phyloP scores from a whole-genome alignment of 371 early-diverging fungal species.

The Capillidium heterosporum region DNA sequence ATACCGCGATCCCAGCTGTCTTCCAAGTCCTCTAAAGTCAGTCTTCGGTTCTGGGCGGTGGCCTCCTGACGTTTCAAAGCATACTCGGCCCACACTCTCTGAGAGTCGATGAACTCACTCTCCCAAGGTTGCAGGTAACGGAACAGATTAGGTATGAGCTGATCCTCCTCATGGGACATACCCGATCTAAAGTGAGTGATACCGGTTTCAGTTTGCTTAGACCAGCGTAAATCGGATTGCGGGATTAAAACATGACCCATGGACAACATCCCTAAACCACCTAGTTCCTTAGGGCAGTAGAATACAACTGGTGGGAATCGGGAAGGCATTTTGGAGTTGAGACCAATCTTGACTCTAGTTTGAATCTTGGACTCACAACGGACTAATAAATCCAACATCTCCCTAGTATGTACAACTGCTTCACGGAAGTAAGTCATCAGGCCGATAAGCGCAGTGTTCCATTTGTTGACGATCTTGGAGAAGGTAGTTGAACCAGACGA shows the following conservation, averaged over 20 bases:
- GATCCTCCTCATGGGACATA: conserved; percentile 94
- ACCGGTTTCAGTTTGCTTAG: conserved; percentile 90
- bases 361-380: conserved; percentile 94
- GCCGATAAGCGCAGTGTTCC: conserved; percentile 86
- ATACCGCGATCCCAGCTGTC: conserved; percentile 98
- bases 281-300: conserved; percentile 85
- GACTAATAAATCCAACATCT: conserved; percentile 86
- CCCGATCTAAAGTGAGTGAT: conserved; percentile 97
- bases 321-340: conserved; percentile 98
- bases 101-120: conserved; percentile 94
- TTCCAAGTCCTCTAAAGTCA: conserved; percentile 92
- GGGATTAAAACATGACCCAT: conserved; percentile 97
- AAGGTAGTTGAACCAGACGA: conserved; percentile 93
- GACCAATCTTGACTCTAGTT: conserved; percentile 96
- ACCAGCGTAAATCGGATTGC: conserved; percentile 91
- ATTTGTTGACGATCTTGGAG: conserved; percentile 96
- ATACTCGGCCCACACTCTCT: conserved; percentile 98
- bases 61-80: conserved; percentile 94
- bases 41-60: conserved; percentile 80
- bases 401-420: conserved; percentile 92
- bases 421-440: conserved; percentile 97
- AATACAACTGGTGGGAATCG: conserved; percentile 97
- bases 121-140: conserved; percentile 98
- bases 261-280: conserved; percentile 97
- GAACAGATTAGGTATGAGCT: conserved; percentile 92